These are phyloP conservation scores for Cytospora paraplurivora DNA, from an alignment of 2,329 filamentous ascomycete species.

Conservation along the genomic window DNA sequence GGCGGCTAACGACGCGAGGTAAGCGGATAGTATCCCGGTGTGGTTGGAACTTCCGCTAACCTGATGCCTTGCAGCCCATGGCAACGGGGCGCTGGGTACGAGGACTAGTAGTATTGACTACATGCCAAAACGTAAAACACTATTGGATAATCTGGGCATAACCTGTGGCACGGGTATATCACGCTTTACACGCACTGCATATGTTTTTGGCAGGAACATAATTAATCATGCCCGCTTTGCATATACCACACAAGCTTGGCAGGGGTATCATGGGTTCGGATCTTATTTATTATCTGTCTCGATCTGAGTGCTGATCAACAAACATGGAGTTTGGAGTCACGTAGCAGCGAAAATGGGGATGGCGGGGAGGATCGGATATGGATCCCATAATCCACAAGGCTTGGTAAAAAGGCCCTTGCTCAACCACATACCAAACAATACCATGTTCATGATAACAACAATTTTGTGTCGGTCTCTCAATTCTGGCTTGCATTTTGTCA, in stretches of 20 bases:
- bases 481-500: neutral
- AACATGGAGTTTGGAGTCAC: slow-evolving; percentile 17
- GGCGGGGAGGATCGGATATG: slow-evolving; percentile 2
- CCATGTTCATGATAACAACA: neutral
- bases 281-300: neutral
- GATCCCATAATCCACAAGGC: neutral
- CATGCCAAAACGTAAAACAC: slow-evolving; percentile 4
- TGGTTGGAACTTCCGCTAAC: slow-evolving; percentile 28
- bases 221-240: slow-evolving; percentile 16
- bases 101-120: slow-evolving; percentile 34
- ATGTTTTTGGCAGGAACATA: slow-evolving; percentile 6
- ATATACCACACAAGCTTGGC: neutral
- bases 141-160: slow-evolving; percentile 17
- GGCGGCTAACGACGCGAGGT: slow-evolving; percentile 50
- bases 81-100: slow-evolving; percentile 60
- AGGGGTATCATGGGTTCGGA: slow-evolving; percentile 3
- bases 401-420: neutral
- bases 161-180: neutral
- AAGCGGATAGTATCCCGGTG: slow-evolving; percentile 33
- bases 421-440: neutral
- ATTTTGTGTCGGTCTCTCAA: neutral
- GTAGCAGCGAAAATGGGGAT: slow-evolving; percentile 6
- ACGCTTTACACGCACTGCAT: neutral
- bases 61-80: slow-evolving; percentile 47
- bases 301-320: slow-evolving; percentile 13